Percentiles rank a stretch among this genome's conserved stretches.
Conservation (phyloP, 2,329 filamentous ascomycete genomes). For the Tolypocladium nubicola region DNA sequence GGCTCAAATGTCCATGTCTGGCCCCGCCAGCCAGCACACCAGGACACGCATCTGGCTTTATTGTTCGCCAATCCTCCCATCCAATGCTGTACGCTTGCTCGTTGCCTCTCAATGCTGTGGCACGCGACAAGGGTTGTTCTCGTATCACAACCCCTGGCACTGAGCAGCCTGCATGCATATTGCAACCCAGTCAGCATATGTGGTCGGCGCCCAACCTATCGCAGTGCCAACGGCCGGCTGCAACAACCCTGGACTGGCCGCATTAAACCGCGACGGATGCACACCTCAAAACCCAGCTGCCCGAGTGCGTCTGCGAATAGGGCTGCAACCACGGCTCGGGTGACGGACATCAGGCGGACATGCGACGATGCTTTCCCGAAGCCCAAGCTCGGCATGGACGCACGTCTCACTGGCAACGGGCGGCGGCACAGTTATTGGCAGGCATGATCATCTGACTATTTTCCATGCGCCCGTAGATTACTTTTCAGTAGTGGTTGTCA, state of each 20-base stretch:
- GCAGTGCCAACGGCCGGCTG: not conserved
- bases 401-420: not conserved
- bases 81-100: not conserved
- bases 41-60: not conserved
- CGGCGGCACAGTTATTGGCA: too few relatives aligned
- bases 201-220: conserved; percentile 1
- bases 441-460: not conserved
- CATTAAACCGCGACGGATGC: not conserved
- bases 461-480: not conserved
- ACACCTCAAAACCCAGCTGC: not conserved
- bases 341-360: not conserved
- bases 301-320: not conserved
- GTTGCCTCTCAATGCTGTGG: not conserved
- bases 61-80: not conserved
- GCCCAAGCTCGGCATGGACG: not conserved
- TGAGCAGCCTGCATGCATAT: conserved; percentile 1
- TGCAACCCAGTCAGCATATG: conserved; percentile 4
- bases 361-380: not conserved
- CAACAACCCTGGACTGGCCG: not conserved
- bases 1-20: not conserved
- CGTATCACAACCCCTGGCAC: conserved; percentile 2
- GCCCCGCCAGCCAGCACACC: not conserved
- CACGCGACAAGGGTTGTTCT: not conserved
- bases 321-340: not conserved
- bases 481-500: not conserved